Conservation (phyloP, 257 asterid species). For the Fraxinus excelsior region DNA sequence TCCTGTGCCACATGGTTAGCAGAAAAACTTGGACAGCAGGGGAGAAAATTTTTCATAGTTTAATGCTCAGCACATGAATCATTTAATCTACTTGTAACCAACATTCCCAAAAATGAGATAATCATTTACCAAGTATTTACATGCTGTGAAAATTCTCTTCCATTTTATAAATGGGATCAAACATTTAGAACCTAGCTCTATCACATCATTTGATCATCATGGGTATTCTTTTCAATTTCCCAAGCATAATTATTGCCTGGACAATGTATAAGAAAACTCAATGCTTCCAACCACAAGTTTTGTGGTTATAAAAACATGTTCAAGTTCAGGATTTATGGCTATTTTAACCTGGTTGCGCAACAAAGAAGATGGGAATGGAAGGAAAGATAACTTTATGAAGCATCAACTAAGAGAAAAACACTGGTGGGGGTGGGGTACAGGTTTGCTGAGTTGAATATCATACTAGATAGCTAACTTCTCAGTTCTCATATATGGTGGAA, state of each 20-base stretch:
- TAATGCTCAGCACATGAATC: background rate
- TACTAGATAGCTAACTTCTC: no score
- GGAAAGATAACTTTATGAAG: no score
- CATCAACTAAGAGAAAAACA: no score
- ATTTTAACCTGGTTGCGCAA: background rate
- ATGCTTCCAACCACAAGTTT: background rate
- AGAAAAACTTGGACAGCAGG: background rate
- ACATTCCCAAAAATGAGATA: background rate
- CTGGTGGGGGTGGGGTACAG: no score
- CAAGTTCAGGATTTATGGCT: background rate
- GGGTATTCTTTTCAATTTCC: background rate
- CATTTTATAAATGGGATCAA: background rate
- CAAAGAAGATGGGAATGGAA: background rate
- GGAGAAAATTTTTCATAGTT: background rate
- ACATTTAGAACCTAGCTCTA: background rate
- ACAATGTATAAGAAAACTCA: background rate
- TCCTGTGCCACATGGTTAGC: conserved; percentile 4
- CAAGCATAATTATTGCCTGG: background rate
- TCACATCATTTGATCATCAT: conserved; percentile 15
- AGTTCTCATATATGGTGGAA: background rate
- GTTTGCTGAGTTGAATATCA: no score
- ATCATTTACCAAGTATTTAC: background rate
- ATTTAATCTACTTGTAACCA: background rate
- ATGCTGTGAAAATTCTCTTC: background rate
- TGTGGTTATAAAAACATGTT: background rate